Evolutionary conservation across 202 grass and related monocot genomes (phyloP).

Genomic region (Setaria viridis): DNA sequence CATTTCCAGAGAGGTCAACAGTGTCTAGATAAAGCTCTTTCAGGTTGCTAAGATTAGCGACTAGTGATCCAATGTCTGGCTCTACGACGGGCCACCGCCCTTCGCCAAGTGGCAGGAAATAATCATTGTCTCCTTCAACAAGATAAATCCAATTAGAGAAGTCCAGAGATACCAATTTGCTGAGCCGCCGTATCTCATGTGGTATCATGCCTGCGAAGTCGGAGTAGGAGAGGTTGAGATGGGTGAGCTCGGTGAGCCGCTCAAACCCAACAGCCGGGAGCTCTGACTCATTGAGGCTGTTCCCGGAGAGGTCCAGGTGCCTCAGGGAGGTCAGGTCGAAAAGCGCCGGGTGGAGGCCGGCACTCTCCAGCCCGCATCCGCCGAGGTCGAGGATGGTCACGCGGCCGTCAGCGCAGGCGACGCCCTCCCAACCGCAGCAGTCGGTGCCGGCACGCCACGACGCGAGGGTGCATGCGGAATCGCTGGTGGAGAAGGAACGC

Average conservation of each 20-base stretch:
- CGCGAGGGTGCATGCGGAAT: not conserved
- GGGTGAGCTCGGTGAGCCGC: conserved; percentile 45
- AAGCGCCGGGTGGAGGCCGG: conserved; percentile 18
- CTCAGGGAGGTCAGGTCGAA: conserved; percentile 56
- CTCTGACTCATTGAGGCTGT: conserved; percentile 30
- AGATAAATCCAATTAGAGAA: not conserved
- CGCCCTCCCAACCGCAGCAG: conserved; percentile 62
- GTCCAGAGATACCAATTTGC: conserved; percentile 39
- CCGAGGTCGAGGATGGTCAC: conserved; percentile 57
- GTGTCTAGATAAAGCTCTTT: conserved; percentile 42
- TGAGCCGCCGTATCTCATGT: conserved; percentile 40
- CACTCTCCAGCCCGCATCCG: conserved; percentile 25
- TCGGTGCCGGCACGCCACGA: conserved; percentile 47
- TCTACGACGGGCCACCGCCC: not conserved
- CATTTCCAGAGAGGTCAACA: conserved; percentile 55
- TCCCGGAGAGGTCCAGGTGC: conserved; percentile 50
- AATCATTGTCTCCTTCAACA: not conserved
- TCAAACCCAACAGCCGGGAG: conserved; percentile 46
- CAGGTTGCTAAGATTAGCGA: conserved; percentile 59
- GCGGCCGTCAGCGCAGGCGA: conserved; percentile 36
- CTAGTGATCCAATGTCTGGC: conserved; percentile 28
- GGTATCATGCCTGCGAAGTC: conserved; percentile 47
- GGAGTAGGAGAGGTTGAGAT: conserved; percentile 57
- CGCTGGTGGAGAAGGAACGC: not conserved
- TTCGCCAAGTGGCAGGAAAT: not conserved